Evolutionary conservation across 73 alveolate genomes (phyloP), one percentile per base, ranked within the genome.

Genomic region (Urostyla sp.): DNA sequence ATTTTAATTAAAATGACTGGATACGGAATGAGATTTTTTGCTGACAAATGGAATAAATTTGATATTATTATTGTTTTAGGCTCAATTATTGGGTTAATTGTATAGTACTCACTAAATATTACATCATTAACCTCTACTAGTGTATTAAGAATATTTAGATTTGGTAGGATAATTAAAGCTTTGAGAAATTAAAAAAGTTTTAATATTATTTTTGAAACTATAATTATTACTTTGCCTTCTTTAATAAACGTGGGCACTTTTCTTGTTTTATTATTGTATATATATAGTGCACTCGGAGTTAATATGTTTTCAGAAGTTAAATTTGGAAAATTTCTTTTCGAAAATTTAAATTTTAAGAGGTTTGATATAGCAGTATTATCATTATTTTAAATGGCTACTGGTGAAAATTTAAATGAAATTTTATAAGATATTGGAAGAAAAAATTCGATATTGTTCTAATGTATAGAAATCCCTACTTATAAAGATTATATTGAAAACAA

Each of bases 21-120:
- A 35, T 37, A 72, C 40, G 89, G 83, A n/a, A 67, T 6, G 11
- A 13, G 43, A 32, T 88, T 49, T 72, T 88, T 61, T 34, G 15
- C 38, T 51, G 63, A 52, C 20, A 44, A 76, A 24, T 88, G 87
- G 75, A 72, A 88, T 44, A 43, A 27, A 43, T 88, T 88, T 52
- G 95, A 88, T 50, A 61, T 74, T 28, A 26, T 75, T 20, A 80
- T 88, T 21, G 95, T 84, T 15, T 36, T 61, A 34, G 81, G 89
- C 28, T 63, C 92, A 31, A 59, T 52, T 48, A 49, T 66, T n/a
- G 92, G 92, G 43, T 8, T 72, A 21, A 34, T 74, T 21, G 37
- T 81, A 53, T 49, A 23, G 7, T 15, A 50, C 73, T 24, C 15
- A 44, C 18, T 43, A 21, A 57, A 72, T 13, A 16, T 75, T 40